Evolutionary conservation across 2,329 filamentous ascomycete species (phyloP).

Genomic region (Pseudogymnoascus sp.): DNA sequence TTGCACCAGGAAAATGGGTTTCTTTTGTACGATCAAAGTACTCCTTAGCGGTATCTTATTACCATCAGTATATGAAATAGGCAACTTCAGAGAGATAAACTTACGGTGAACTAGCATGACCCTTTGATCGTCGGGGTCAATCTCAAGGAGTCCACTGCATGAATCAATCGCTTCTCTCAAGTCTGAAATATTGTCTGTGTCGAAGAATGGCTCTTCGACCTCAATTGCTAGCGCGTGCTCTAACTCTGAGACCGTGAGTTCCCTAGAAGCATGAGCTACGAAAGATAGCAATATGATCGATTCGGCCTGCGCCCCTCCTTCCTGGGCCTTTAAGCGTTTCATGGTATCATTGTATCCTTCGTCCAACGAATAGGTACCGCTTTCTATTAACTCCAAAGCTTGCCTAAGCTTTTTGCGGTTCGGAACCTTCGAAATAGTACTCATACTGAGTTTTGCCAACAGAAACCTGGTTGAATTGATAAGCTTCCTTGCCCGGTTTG

Average conservation of each 20-base stretch:
- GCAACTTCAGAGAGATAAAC: background rate
- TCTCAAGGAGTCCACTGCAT: background rate
- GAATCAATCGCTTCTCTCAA: background rate
- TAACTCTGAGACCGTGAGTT: background rate
- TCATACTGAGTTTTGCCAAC: background rate
- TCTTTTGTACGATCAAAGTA: background rate
- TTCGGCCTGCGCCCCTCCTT: background rate
- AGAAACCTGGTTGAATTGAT: background rate
- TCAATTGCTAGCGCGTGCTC: background rate
- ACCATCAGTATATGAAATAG: background rate
- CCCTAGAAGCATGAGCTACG: background rate
- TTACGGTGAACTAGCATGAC: background rate
- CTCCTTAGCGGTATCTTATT: background rate
- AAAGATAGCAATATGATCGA: background rate
- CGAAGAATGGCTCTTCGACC: background rate
- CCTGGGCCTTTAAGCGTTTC: background rate
- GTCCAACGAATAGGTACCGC: background rate
- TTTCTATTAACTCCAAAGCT: background rate
- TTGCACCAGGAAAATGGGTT: background rate
- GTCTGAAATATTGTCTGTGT: constrained; percentile 1
- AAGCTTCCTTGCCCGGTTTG: no score
- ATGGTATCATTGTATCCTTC: background rate
- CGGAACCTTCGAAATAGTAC: background rate
- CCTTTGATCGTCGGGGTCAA: background rate
- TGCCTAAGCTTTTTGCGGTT: background rate